Evolutionary conservation across 768 basidiomycete genomes (phyloP).

Genomic region (Galerina marginata): DNA sequence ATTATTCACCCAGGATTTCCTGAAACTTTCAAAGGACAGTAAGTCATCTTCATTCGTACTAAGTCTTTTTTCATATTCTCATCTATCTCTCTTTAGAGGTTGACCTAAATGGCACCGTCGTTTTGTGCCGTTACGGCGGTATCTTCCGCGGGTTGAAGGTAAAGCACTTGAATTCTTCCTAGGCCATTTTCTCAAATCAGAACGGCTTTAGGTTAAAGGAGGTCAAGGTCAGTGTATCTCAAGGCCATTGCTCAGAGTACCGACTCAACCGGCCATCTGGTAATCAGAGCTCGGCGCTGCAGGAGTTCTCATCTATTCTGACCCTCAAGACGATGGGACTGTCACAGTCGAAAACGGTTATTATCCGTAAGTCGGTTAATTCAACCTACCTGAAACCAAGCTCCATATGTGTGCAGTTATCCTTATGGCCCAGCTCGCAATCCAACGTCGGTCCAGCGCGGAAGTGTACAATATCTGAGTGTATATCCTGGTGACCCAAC

Average conservation of each 20-base stretch:
- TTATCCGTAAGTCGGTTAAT: slow-evolving; percentile 35
- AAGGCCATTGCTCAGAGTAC: background rate
- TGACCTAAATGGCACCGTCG: slow-evolving; percentile 77
- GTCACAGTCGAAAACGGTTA: slow-evolving; percentile 82
- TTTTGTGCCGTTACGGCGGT: slow-evolving; percentile 76
- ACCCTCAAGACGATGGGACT: slow-evolving; percentile 84
- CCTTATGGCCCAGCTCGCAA: slow-evolving; percentile 90
- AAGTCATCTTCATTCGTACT: background rate
- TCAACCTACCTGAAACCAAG: background rate
- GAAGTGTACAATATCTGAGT: slow-evolving; percentile 77
- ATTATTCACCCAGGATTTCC: slow-evolving; percentile 39
- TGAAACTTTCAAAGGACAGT: slow-evolving; percentile 52
- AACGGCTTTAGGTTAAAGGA: slow-evolving; percentile 62
- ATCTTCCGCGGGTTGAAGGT: slow-evolving; percentile 89
- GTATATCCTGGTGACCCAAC: slow-evolving; percentile 79
- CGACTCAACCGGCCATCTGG: background rate
- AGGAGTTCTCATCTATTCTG: slow-evolving; percentile 82
- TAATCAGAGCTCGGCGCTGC: slow-evolving; percentile 69
- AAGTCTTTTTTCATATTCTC: background rate
- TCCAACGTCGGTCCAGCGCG: slow-evolving; percentile 85
- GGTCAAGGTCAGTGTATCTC: slow-evolving; percentile 52
- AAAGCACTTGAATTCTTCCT: slow-evolving; percentile 1
- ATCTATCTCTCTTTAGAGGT: slow-evolving; percentile 47
- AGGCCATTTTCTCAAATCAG: slow-evolving; percentile 4
- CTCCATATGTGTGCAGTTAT: slow-evolving; percentile 51